phyloP scores from a whole-genome alignment of 176 grass and related monocot genomes.

The Hordeum marinum region DNA sequence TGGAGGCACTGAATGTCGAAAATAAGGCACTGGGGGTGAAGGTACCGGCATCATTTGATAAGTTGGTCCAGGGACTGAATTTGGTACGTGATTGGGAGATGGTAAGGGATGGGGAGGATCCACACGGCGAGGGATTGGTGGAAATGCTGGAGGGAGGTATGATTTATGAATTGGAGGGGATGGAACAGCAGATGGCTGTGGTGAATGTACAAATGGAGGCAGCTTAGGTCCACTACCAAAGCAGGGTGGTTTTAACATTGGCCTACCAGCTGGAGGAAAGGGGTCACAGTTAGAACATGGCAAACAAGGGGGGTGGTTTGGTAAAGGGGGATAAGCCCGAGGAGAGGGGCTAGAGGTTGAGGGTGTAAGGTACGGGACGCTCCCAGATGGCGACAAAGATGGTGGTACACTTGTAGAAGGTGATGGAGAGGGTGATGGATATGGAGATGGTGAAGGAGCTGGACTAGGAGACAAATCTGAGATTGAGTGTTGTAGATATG shows the following conservation, averaged over 20 bases:
- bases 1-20: slow-evolving; percentile 10
- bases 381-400: slow-evolving; percentile 28
- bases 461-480: slow-evolving; percentile 55
- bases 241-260: slow-evolving; percentile 43
- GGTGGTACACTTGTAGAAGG: slow-evolving; percentile 26
- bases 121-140: slow-evolving; percentile 24
- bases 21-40: slow-evolving; percentile 27
- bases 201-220: slow-evolving; percentile 24
- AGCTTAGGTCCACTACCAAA: slow-evolving; percentile 20
- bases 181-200: slow-evolving; percentile 19
- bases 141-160: slow-evolving; percentile 30
- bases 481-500: slow-evolving; percentile 52
- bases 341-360: slow-evolving; percentile 19
- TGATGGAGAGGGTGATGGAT: slow-evolving; percentile 24
- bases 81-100: slow-evolving; percentile 23
- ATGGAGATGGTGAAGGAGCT: slow-evolving; percentile 47
- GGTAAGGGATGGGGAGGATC: slow-evolving; percentile 10
- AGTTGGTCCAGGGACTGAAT: slow-evolving; percentile 20
- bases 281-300: slow-evolving; percentile 31
- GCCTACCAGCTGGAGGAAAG: slow-evolving; percentile 25
- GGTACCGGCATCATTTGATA: slow-evolving; percentile 38
- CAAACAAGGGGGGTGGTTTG: slow-evolving; percentile 25
- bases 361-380: slow-evolving; percentile 16
- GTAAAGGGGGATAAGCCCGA: slow-evolving; percentile 29
- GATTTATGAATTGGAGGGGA: background rate